Conservation (phyloP, 768 basidiomycete species). For the Hydnomerulius pinastri region DNA sequence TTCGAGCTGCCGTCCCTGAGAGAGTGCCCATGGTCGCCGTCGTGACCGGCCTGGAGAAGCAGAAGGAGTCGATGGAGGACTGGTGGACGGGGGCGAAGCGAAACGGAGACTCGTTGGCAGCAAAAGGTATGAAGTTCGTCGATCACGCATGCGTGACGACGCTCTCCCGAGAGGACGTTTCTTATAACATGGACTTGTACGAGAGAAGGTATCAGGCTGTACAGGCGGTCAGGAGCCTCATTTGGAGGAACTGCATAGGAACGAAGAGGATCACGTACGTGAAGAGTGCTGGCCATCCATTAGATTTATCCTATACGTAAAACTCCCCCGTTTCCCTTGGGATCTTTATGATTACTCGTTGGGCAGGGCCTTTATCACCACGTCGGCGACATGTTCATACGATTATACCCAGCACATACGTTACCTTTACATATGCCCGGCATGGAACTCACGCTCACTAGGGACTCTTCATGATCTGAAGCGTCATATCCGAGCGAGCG, state of each 20-base stretch:
- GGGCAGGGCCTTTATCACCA: conserved; percentile 20
- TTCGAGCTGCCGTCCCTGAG: conserved; percentile 30
- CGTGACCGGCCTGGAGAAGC: conserved; percentile 39
- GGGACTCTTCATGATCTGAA: conserved; percentile 7
- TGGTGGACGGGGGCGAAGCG: conserved; percentile 33
- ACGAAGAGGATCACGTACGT: conserved; percentile 32
- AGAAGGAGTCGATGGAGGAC: conserved; percentile 28
- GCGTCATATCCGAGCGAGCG: too few relatives aligned
- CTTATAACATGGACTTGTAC: conserved; percentile 35
- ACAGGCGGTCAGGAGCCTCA: conserved; percentile 25
- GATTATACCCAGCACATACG: conserved; percentile 23
- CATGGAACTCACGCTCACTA: conserved; percentile 21
- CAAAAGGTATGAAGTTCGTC: conserved; percentile 35
- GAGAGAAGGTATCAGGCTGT: conserved; percentile 30
- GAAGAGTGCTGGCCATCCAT: conserved; percentile 30
- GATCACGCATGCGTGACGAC: conserved; percentile 48
- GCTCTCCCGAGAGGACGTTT: conserved; percentile 31
- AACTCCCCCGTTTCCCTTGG: neutral
- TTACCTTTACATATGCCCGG: conserved; percentile 13
- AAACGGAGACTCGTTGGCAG: conserved; percentile 37
- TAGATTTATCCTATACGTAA: conserved; percentile 25
- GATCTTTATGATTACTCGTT: conserved; percentile 6
- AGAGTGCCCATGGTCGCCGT: conserved; percentile 41
- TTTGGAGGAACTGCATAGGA: conserved; percentile 32
- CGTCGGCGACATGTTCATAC: conserved; percentile 15